Conservation (phyloP, 1,139 yeast species). For the Candida pseudoviswanathii region DNA sequence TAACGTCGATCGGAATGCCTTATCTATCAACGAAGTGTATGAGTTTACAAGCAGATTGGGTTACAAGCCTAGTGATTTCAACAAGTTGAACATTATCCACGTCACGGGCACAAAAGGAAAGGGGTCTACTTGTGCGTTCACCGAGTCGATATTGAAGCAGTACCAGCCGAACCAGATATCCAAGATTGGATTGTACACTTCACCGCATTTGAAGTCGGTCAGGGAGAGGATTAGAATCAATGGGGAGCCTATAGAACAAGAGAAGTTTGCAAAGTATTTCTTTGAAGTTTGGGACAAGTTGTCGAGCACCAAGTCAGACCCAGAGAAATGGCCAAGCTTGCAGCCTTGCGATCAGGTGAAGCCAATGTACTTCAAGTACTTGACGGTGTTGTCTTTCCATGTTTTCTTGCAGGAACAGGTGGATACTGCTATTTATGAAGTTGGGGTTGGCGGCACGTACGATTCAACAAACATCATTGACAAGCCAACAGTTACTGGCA, state of each 20-base stretch:
- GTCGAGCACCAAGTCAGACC: constrained; percentile 58
- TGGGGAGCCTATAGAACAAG: constrained; percentile 82
- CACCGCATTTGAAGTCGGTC: constrained; percentile 93
- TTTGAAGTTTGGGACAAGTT: constrained; percentile 92
- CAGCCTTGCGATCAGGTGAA: constrained; percentile 62
- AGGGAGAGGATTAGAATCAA: constrained; percentile 89
- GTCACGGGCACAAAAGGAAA: constrained; percentile 98
- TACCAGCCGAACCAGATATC: constrained; percentile 42
- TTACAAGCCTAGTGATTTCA: constrained; percentile 67
- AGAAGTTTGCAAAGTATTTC: constrained; percentile 81
- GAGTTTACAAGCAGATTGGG: constrained; percentile 93
- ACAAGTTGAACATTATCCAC: constrained; percentile 78
- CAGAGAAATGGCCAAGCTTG: constrained; percentile 68
- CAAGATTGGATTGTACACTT: constrained; percentile 87
- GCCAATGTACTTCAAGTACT: constrained; percentile 91
- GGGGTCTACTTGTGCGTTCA: constrained; percentile 96
- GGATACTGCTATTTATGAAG: constrained; percentile 92
- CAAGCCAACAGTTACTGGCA: constrained; percentile 83
- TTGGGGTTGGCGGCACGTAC: constrained; percentile 96
- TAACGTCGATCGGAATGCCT: constrained; percentile 59
- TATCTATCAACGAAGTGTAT: constrained; percentile 81
- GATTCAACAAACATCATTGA: constrained; percentile 91
- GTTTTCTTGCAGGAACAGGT: constrained; percentile 86
- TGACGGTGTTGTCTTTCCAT: constrained; percentile 89
- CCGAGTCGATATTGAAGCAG: constrained; percentile 75